A percentile compares a stretch with the other conserved stretches of the same genome.
Evolutionary conservation across 2,329 filamentous ascomycete species (phyloP).

Genomic region (Botrytis tulipae): DNA sequence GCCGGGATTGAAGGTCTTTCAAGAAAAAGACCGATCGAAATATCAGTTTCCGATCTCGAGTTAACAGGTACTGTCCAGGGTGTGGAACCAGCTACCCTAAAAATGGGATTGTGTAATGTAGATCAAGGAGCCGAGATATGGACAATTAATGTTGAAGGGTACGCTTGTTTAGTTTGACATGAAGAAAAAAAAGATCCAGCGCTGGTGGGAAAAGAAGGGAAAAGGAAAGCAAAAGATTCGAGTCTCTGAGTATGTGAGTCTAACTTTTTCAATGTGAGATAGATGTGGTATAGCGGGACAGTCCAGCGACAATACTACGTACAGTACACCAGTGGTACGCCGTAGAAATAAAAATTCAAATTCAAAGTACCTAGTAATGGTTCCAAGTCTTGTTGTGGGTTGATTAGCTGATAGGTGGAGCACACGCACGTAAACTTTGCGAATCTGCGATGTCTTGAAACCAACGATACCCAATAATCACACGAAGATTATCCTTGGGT

Average conservation of each 20-base stretch:
- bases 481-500: not conserved
- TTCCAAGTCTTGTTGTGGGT: not conserved
- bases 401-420: not conserved
- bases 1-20: not conserved
- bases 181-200: not conserved
- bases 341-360: not conserved
- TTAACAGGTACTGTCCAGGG: not conserved
- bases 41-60: slow-evolving; percentile 15
- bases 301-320: not conserved
- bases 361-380: not conserved
- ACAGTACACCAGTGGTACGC: not conserved
- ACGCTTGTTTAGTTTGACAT: slow-evolving; percentile 13
- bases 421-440: not conserved
- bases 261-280: not conserved
- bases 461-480: slow-evolving; percentile 11
- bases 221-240: not conserved
- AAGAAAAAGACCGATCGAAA: not conserved
- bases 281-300: not conserved
- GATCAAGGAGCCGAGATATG: slow-evolving; percentile 5
- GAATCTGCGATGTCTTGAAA: not conserved
- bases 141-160: not conserved
- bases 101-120: not conserved
- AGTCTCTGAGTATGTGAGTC: not conserved
- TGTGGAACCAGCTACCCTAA: not conserved
- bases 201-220: not conserved